A percentile compares a stretch with the other conserved stretches of the same genome.
Evolutionary conservation across 352 stramenopile genomes (phyloP).

Genomic region (Globisporangium nunn): DNA sequence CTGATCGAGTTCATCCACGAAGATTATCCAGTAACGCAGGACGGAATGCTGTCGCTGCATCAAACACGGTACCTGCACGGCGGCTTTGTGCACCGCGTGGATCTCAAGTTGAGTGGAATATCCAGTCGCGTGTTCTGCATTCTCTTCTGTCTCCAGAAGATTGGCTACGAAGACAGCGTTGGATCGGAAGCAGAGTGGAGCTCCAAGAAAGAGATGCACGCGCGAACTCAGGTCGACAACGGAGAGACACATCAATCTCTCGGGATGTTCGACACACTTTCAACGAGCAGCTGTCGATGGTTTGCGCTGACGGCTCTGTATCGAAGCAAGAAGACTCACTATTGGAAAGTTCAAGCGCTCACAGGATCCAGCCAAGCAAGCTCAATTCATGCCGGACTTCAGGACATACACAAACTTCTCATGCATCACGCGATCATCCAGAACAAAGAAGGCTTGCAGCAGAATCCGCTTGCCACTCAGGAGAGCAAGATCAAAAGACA

Average conservation of each 20-base stretch:
- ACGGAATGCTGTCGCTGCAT: constrained; percentile 23
- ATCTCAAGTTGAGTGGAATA: constrained; percentile 26
- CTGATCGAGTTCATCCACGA: constrained; percentile 59
- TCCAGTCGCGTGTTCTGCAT: constrained; percentile 42
- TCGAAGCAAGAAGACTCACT: constrained; percentile 37
- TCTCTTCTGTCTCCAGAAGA: constrained; percentile 42
- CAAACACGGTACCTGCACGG: constrained; percentile 42
- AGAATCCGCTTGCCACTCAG: constrained; percentile 45
- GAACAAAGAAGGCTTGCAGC: constrained; percentile 60
- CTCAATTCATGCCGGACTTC: constrained; percentile 42
- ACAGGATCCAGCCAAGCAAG: constrained; percentile 27
- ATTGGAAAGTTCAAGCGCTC: constrained; percentile 47
- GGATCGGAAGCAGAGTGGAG: neutral
- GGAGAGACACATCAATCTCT: constrained; percentile 34
- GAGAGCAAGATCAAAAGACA: constrained; percentile 38
- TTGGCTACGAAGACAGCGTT: neutral
- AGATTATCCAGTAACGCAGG: constrained; percentile 26
- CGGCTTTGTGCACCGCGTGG: constrained; percentile 43
- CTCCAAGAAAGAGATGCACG: constrained; percentile 2
- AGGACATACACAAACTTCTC: constrained; percentile 46
- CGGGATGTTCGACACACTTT: constrained; percentile 34
- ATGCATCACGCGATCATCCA: constrained; percentile 46
- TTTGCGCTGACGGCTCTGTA: constrained; percentile 45
- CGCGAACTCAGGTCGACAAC: constrained; percentile 46
- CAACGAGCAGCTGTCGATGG: constrained; percentile 28